Evolutionary conservation across 257 asterid genomes (phyloP), one percentile per base, ranked within the genome.

Genomic region (Fraxinus pennsylvanica): DNA sequence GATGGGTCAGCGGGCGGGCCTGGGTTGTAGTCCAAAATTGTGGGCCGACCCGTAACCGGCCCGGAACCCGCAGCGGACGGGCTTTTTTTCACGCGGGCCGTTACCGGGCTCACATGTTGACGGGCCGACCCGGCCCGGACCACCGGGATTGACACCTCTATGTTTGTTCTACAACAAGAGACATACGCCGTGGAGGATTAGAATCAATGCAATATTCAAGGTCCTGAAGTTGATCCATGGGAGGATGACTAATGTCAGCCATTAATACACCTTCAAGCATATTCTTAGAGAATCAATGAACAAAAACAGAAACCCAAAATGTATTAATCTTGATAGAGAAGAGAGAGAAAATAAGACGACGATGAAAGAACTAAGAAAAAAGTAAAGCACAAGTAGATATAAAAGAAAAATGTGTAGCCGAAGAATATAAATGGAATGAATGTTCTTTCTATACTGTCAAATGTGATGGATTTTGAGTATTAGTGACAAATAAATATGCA

Each of bases 211-310:
- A 93, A 78, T 91, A 93, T 73, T 93, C 97, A 72, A 93, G 96
- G 97, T 93, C 98, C 73, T 91, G 97, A 65, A 93, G 97, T 84
- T 93, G 98, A 13, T 93, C 98, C 98, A 91, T 93, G 80, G 98
- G 98, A 70, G 85, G 94, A 84, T 93, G 98, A 21, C 85, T 79
- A 73, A 91, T 93, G 80, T 94, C 97, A 66, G 92, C 93, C 90
- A 89, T 89, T 45, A 88, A 17, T 76, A 68, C 66, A 22, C 10
- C 66, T 76, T 27, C 22, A 9, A 39, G 6, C 17, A 45, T 10
- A 25, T 25, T 71, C 52, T 6, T 17, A 5, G 36, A 45, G 65
- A 45, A 72, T 43, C 36, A 72, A 72, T 22, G 75, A 72, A 72
- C 36, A 72, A 72, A 72, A 72, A 33, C 59, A 25, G 22, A 15